Base-by-base conservation (phyloP, 2,329 filamentous ascomycete genomes). In the Aureobasidium sp. region DNA sequence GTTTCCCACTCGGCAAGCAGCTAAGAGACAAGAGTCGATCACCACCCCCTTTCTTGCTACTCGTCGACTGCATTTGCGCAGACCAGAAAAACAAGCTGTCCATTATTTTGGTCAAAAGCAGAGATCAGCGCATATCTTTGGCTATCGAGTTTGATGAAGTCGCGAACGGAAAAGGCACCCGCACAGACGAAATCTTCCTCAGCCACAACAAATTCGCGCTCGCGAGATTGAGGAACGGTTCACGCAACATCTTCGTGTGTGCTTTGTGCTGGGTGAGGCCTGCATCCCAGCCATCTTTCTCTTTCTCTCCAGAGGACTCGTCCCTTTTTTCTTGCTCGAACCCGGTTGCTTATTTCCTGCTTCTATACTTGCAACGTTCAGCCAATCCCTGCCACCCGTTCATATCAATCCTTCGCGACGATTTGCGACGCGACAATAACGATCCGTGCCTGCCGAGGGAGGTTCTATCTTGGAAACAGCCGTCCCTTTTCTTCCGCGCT, bases 131-230 rank as follows among this genome's bases (percentile, higher is more conserved):
- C 30, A 58, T 44, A 55, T 42, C 52, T 42, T 25, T 37, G 49
- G 25, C n/a, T 58, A 47, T 58, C 55, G 21, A 41, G 54, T 59
- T 59, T 59, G 55, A 59, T 59, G 32, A 48, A 37, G 9, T 48
- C 27, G 42, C 55, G 42, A 34, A 48, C 55, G 44, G 54, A 37
- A 58, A 21, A 25, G 34, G 30, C 16, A 30, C 34, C 25, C 34
- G 34, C 55, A 49, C 44, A 59, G 32, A 59, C 44, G 10, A 7
- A 7, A 30, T 39, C 15, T 29, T 16, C 7, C 11, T n/a, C 55
- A 59, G 55, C 55, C 55, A 59, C 55, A 57, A 36, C 37, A 59
- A 59, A 59, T 49, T 59, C 55, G 15, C 55, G 55, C 55, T 47
- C 54, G 32, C 55, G 55, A 59, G 55, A 59, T 59, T 37, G 42